Percentiles rank a stretch among this genome's conserved stretches.
Conservation (phyloP, 2,329 filamentous ascomycete genomes). For the Aspergillus fructus region DNA sequence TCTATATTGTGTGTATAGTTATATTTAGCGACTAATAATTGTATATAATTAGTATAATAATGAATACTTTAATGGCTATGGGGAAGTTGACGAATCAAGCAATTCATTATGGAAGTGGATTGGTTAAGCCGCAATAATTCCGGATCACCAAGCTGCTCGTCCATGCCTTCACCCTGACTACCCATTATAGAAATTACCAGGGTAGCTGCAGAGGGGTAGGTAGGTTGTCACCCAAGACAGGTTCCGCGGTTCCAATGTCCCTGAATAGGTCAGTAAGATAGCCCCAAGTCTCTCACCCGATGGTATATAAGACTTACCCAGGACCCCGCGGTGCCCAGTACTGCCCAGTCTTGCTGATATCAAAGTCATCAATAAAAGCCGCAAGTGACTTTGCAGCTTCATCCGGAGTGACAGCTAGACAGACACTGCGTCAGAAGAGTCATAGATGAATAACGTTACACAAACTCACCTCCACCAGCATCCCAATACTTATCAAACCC, state of each 20-base stretch:
- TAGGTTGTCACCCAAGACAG: constrained; percentile 60
- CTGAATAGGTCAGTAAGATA: constrained; percentile 35
- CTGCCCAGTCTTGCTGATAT: constrained; percentile 65
- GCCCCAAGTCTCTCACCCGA: neutral
- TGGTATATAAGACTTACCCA: constrained; percentile 46
- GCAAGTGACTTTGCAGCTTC: constrained; percentile 63
- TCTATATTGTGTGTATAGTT: too few relatives aligned
- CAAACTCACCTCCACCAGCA: constrained; percentile 56
- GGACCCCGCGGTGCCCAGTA: constrained; percentile 73
- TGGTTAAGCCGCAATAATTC: neutral
- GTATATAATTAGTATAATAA: neutral
- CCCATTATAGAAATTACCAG: constrained; percentile 50
- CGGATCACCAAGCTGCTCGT: neutral
- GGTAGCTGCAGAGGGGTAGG: constrained; percentile 66
- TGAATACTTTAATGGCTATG: neutral
- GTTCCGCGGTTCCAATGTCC: constrained; percentile 68
- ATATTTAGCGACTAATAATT: too few relatives aligned
- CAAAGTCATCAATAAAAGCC: constrained; percentile 62
- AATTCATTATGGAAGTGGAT: neutral
- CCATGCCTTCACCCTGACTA: neutral
- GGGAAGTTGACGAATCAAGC: neutral
- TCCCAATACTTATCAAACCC: constrained; percentile 76
- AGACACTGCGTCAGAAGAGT: neutral
- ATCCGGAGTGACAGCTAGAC: constrained; percentile 64
- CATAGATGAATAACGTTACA: neutral